Conservation (phyloP, 768 basidiomycete species). For the Termitomyces sp. region DNA sequence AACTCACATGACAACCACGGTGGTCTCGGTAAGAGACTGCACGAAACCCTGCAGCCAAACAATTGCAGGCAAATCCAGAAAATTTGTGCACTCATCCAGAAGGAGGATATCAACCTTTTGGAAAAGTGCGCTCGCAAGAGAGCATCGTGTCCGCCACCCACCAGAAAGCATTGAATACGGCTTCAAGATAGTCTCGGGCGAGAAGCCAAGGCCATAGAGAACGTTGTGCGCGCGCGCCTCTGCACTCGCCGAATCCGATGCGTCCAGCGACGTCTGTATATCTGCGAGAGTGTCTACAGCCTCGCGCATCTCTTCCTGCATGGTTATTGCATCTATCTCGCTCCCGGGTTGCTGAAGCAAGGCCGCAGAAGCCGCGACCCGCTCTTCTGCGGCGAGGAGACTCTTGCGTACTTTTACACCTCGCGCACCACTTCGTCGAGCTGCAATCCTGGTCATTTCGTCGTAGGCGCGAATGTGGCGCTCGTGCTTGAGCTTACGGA, state of each 20-base stretch:
- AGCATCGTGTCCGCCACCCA: constrained; percentile 59
- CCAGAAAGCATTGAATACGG: constrained; percentile 48
- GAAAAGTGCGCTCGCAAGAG: constrained; percentile 53
- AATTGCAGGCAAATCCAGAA: constrained; percentile 46
- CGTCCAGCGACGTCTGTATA: constrained; percentile 20
- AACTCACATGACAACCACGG: constrained; percentile 46
- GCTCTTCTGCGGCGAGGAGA: constrained; percentile 38
- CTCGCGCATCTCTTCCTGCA: constrained; percentile 16
- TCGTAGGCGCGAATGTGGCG: constrained; percentile 23
- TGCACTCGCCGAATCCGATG: constrained; percentile 27
- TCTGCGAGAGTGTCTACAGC: constrained; percentile 23
- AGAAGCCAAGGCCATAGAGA: constrained; percentile 56
- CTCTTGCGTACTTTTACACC: constrained; percentile 52
- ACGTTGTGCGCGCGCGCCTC: constrained; percentile 46
- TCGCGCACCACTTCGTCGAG: constrained; percentile 46
- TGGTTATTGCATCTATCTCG: constrained; percentile 16
- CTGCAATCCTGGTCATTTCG: constrained; percentile 40
- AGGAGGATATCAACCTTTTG: constrained; percentile 51
- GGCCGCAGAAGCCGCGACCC: constrained; percentile 25
- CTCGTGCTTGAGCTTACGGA: constrained; percentile 22
- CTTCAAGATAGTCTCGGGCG: constrained; percentile 26
- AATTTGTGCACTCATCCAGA: constrained; percentile 53
- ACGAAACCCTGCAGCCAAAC: constrained; percentile 52
- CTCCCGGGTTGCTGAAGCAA: constrained; percentile 14
- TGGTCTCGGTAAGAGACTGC: constrained; percentile 31